Evolutionary conservation across 305 asterid genomes (phyloP).

Genomic region (Solanum chacoense): DNA sequence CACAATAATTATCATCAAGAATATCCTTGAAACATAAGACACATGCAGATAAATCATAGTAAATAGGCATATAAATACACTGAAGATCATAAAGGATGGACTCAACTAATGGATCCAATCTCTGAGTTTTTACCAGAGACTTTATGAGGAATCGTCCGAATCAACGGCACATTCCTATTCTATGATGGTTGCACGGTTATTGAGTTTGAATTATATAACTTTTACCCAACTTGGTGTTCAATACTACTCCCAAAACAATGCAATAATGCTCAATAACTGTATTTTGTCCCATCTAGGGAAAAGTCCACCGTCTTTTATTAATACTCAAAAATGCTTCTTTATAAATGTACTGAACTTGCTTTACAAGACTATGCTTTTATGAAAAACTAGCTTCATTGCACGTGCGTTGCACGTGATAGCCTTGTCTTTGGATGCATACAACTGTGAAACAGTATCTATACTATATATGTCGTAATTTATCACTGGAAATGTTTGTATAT

Average conservation of each 20-base stretch:
- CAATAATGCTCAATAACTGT: neutral
- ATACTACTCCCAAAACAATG: neutral
- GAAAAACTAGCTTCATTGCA: too few species aligned
- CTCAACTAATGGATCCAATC: neutral
- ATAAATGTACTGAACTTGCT: neutral
- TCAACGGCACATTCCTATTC: neutral
- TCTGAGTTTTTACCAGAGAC: neutral
- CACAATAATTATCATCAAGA: neutral
- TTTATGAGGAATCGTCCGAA: neutral
- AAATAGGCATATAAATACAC: neutral
- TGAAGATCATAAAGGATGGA: neutral
- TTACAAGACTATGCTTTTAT: neutral
- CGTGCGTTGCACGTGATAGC: too few species aligned
- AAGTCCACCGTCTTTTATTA: neutral
- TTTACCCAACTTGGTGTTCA: neutral
- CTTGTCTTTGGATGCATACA: too few species aligned
- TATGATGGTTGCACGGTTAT: neutral
- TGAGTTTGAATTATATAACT: too few species aligned
- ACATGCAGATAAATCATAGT: neutral
- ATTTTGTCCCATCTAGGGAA: neutral
- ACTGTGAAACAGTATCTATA: too few species aligned
- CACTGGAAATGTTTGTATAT: too few species aligned
- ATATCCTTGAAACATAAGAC: neutral
- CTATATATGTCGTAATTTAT: too few species aligned
- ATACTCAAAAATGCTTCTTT: neutral